phyloP scores from a whole-genome alignment of 257 asterid genomes.

The Anisodus acutangulus region DNA sequence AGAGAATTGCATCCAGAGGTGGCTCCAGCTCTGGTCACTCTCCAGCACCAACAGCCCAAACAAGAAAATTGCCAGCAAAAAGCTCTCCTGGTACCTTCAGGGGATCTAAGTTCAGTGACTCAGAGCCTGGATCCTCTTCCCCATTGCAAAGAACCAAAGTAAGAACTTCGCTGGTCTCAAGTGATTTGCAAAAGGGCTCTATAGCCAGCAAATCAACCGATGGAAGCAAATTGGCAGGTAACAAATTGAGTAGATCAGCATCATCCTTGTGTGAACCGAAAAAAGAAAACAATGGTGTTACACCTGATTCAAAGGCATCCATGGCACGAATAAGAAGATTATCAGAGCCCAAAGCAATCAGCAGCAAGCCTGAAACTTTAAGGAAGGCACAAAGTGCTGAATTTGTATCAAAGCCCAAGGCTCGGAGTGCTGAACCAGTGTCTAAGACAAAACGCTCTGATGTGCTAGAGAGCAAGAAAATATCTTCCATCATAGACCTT shows the following conservation, averaged over 20 bases:
- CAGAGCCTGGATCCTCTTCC: constrained; percentile 84
- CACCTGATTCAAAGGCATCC: constrained; percentile 74
- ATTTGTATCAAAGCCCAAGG: constrained; percentile 53
- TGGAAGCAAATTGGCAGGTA: constrained; percentile 57
- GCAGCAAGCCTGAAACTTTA: constrained; percentile 48
- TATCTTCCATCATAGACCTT: constrained; percentile 75
- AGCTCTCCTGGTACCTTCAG: constrained; percentile 62
- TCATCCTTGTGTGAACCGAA: constrained; percentile 73
- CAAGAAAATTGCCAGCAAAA: constrained; percentile 61
- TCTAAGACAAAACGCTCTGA: constrained; percentile 58
- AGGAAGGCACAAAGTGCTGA: constrained; percentile 58
- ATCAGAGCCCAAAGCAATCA: constrained; percentile 75
- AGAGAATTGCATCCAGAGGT: constrained; percentile 79
- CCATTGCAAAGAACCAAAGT: constrained; percentile 92
- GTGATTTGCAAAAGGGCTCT: constrained; percentile 50
- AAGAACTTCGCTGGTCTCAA: constrained; percentile 60
- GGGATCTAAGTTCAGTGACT: constrained; percentile 89
- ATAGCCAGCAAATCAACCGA: constrained; percentile 58
- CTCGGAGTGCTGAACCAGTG: constrained; percentile 38
- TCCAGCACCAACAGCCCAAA: constrained; percentile 48
- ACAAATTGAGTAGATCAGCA: constrained; percentile 69
- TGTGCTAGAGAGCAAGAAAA: constrained; percentile 73
- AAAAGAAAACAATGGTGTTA: constrained; percentile 51
- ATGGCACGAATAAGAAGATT: constrained; percentile 73
- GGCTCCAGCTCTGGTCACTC: constrained; percentile 51